phyloP scores from a whole-genome alignment of 495 filamentous ascomycete species.

The Penicillium simplicissimum region DNA sequence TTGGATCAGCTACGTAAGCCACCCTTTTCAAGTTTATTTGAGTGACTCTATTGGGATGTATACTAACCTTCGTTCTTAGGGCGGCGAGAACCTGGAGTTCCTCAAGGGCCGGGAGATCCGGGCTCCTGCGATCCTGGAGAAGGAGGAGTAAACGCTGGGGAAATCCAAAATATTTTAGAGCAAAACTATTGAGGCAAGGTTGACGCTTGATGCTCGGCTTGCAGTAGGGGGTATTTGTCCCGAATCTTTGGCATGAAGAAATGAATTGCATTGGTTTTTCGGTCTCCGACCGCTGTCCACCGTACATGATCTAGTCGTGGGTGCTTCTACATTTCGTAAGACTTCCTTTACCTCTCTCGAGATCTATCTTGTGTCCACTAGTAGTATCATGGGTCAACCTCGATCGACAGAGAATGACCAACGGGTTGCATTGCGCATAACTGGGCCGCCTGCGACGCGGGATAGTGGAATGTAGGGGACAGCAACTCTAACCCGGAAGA shows the following conservation, averaged over 20 bases:
- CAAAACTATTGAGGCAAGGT: not conserved
- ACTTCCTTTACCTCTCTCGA: too few relatives aligned
- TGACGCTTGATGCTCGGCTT: slow-evolving; percentile 2
- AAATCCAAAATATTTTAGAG: not conserved
- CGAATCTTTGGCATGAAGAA: slow-evolving; percentile 22
- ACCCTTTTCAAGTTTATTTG: not conserved
- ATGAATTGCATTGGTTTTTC: slow-evolving; percentile 22
- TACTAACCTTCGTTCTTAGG: slow-evolving; percentile 58
- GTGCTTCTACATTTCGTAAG: not conserved
- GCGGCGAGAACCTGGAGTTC: slow-evolving; percentile 85
- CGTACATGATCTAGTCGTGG: not conserved
- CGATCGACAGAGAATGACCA: slow-evolving; percentile 24
- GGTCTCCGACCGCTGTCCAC: not conserved
- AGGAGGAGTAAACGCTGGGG: slow-evolving; percentile 51
- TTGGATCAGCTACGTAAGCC: slow-evolving; percentile 91
- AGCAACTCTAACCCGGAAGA: not conserved
- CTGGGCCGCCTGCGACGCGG: not conserved
- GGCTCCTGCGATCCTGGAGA: slow-evolving; percentile 75
- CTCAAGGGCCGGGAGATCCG: slow-evolving; percentile 72
- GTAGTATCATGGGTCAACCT: not conserved
- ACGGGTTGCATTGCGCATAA: slow-evolving; percentile 12
- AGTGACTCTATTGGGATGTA: not conserved
- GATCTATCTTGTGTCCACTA: not conserved
- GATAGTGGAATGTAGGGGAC: not conserved
- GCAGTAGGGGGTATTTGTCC: slow-evolving; percentile 3